Percentiles rank a stretch among this genome's conserved stretches.
Conservation (phyloP, 2,329 filamentous ascomycete species). For the Cladosporium sp. region DNA sequence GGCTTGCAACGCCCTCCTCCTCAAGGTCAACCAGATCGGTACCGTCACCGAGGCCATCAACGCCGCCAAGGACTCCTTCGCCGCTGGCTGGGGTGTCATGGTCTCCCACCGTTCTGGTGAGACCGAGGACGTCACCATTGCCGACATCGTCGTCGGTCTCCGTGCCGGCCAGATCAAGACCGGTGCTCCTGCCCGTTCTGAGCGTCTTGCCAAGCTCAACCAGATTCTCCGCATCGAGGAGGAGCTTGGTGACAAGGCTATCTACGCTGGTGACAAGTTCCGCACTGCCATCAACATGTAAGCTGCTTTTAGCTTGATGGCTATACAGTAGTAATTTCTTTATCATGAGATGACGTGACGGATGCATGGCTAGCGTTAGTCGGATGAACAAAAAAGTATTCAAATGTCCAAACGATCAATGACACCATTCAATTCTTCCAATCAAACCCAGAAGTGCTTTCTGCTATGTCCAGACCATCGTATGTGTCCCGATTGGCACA, state of each 20-base stretch:
- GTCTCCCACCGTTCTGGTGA: slow-evolving; percentile 98
- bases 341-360: slow-evolving; percentile 8
- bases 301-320: slow-evolving; percentile 1
- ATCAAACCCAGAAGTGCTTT: no score
- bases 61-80: slow-evolving; percentile 97
- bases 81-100: slow-evolving; percentile 97
- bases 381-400: slow-evolving; percentile 10
- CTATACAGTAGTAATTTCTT: neutral
- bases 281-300: slow-evolving; percentile 85
- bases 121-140: slow-evolving; percentile 99
- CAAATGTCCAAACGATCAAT: slow-evolving; percentile 8
- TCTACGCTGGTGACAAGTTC: slow-evolving; percentile 93
- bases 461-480: no score
- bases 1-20: slow-evolving; percentile 94
- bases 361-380: slow-evolving; percentile 13
- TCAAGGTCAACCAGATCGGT: slow-evolving; percentile 99
- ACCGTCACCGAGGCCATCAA: slow-evolving; percentile 98
- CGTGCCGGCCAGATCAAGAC: slow-evolving; percentile 98
- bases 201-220: slow-evolving; percentile 99
- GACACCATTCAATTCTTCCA: no score
- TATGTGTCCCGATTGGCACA: no score
- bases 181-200: slow-evolving; percentile 89
- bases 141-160: slow-evolving; percentile 95
- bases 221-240: slow-evolving; percentile 99
- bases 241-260: slow-evolving; percentile 85